Base-by-base conservation (phyloP, 2,329 filamentous ascomycete genomes). In the Epichloe aotearoae region DNA sequence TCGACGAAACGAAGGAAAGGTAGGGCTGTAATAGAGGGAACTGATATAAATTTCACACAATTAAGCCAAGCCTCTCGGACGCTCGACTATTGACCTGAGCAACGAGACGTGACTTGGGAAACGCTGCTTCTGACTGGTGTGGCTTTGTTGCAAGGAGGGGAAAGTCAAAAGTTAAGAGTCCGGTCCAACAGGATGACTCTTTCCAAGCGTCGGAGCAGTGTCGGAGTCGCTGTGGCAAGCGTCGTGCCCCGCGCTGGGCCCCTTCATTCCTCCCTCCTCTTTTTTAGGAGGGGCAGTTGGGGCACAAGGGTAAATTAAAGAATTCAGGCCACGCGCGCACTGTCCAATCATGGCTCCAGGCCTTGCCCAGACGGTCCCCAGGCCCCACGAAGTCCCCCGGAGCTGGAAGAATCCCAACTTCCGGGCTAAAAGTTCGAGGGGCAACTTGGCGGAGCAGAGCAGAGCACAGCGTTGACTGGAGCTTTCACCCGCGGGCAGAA, bases 381-480 rank as follows among this genome's bases (percentile, higher is more conserved):
- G 2, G 26, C 44, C 41, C 6, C 30, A 12, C 10, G 6, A 12
- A 23, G 40, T 6, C 42, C 14, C 36, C 36, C 58, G 60, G 58
- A 61, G 50, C 55, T 57, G 58, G 60, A 59, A 61, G 47, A 62
- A 62, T 56, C 36, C 44, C 26, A 59, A 52, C 52, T 54, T 60
- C 60, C 58, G 58, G 47, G 47, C 54, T 61, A 62, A 62, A 59
- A 53, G 54, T 50, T 61, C 56, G 58, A 61, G 57, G 59, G 56
- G 59, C 59, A 59, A 49, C 17, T 40, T 48, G 43, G 49, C 45
- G 51, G 14, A 47, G 42, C 42, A 50, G 14, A 47, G 42, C 42
- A 50, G 19, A 23, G 26, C 37, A 42, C 36, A 50, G 12, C 38
- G 39, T 20, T 33, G 20, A 47, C 46, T 48, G 50, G 50, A 58